phyloP scores from a whole-genome alignment of 1,284 basidiomycete species.

The Golubevia sp. region DNA sequence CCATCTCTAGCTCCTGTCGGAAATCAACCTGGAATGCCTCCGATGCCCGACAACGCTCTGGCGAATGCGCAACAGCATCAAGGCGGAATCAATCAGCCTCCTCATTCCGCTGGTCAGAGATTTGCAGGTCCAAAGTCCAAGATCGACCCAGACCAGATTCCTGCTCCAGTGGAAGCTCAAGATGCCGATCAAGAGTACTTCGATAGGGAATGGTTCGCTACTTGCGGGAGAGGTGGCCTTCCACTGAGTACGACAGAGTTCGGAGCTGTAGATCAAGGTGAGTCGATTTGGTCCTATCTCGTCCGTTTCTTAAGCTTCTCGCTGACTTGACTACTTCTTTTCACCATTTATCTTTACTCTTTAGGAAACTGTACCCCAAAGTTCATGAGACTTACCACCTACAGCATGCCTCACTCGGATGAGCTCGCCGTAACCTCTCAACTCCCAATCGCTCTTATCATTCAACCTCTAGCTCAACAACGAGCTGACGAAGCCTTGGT shows the following conservation, averaged over 20 bases:
- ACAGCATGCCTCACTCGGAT: slow-evolving; percentile 77
- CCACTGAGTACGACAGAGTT: slow-evolving; percentile 88
- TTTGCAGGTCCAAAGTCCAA: slow-evolving; percentile 71
- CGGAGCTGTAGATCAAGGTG: slow-evolving; percentile 88
- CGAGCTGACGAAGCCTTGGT: slow-evolving; percentile 70
- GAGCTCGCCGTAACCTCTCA: slow-evolving; percentile 80
- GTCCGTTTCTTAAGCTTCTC: not conserved
- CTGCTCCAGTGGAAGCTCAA: slow-evolving; percentile 82
- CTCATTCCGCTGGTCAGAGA: slow-evolving; percentile 63
- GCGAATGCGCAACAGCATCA: slow-evolving; percentile 2
- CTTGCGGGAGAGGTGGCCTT: slow-evolving; percentile 70
- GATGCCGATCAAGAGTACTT: slow-evolving; percentile 83
- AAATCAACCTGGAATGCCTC: not conserved
- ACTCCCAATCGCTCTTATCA: slow-evolving; percentile 58
- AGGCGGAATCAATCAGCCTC: slow-evolving; percentile 54
- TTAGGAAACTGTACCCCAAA: slow-evolving; percentile 74
- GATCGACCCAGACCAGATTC: slow-evolving; percentile 88
- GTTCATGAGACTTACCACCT: slow-evolving; percentile 72
- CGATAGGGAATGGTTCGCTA: slow-evolving; percentile 76
- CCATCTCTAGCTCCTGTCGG: not conserved
- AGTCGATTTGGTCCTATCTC: slow-evolving; percentile 23
- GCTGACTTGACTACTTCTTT: not conserved
- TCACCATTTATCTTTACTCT: not conserved
- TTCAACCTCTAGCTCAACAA: slow-evolving; percentile 72
- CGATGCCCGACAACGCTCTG: slow-evolving; percentile 6